Evolutionary conservation across 805 yeast species (phyloP), one percentile per base, ranked within the genome.

Genomic region (Sugiyamaella lignohabitans): DNA sequence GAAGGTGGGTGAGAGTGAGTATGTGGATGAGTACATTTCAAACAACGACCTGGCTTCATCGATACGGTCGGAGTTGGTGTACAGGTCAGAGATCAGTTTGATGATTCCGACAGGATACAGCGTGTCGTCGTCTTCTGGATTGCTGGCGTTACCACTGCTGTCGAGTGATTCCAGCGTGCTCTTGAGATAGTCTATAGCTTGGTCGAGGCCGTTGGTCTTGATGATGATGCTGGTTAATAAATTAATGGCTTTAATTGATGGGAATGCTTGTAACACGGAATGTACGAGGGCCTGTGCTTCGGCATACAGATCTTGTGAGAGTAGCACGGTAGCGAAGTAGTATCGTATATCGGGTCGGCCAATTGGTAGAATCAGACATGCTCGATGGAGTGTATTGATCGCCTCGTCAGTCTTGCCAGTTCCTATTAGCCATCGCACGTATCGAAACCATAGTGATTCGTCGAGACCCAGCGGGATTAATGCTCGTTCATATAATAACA

Each of bases 371-470:
- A 52, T 36, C 48, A 71, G 59, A 35, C 71, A 64, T 1, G 83
- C 88, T 54, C 74, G 69, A 39, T 72, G 63, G 56, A 81, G 86
- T 0, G 77, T 58, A 0, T 64, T 59, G 19, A 74, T 63, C 20
- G 73, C 63, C 10, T 59, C 59, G 2, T 63, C 68, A 24, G 61
- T 54, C 0, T 62, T 62, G 3, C 56, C 58, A 2, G 58, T 56
- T 45, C 50, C 55, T 19, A 74, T 63, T 21, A 78, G 56, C 74
- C 80, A 87, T 2, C 74, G 64, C 5, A 78, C 49, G 59, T 84
- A 89, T 46, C 73, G 73, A 16, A 78, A 57, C 98, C 98, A 91
- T 17, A 87, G 60, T 14, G 67, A 68, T 27, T 77, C 78, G 40
- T 73, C 68, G 18, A 65, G 64, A 36, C 88, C 84, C 44, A 81